Conservation (phyloP, 2,329 filamentous ascomycete species). For the Colletotrichum acutatum region DNA sequence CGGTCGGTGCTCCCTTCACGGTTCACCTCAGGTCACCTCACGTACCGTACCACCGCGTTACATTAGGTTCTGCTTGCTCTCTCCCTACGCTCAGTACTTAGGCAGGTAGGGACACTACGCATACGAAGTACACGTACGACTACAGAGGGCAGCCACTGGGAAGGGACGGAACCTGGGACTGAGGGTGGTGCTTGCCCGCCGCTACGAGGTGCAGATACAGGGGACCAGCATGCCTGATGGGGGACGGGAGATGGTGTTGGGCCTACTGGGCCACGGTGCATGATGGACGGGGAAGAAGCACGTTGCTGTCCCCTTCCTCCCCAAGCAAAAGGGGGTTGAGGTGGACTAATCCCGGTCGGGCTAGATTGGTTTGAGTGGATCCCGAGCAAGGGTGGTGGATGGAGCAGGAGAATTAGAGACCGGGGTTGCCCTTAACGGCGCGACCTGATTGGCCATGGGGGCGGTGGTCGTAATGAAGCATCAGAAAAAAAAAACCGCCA, state of each 20-base stretch:
- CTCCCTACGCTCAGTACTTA: neutral
- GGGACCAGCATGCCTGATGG: neutral
- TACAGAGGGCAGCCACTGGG: neutral
- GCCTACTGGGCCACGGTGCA: neutral
- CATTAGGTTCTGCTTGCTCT: neutral
- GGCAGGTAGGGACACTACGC: neutral
- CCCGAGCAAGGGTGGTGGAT: conserved; percentile 9
- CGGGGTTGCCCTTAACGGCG: neutral
- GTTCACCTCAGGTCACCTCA: neutral
- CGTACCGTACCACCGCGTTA: neutral
- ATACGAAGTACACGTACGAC: neutral
- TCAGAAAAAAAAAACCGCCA: conserved; percentile 29
- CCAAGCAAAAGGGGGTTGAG: conserved; percentile 31
- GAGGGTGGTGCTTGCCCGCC: neutral
- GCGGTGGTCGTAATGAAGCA: conserved; percentile 33
- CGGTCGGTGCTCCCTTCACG: conserved; percentile 14
- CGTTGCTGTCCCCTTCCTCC: conserved; percentile 20
- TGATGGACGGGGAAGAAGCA: conserved; percentile 7
- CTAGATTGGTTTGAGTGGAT: conserved; percentile 20
- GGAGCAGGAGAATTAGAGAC: conserved; percentile 31
- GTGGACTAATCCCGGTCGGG: conserved; percentile 7
- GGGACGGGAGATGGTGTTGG: neutral
- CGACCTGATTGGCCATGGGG: neutral
- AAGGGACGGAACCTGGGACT: neutral
- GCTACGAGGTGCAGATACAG: conserved; percentile 4